Evolutionary conservation across 2,329 filamentous ascomycete species (phyloP).

Genomic region (Alternaria rosae): DNA sequence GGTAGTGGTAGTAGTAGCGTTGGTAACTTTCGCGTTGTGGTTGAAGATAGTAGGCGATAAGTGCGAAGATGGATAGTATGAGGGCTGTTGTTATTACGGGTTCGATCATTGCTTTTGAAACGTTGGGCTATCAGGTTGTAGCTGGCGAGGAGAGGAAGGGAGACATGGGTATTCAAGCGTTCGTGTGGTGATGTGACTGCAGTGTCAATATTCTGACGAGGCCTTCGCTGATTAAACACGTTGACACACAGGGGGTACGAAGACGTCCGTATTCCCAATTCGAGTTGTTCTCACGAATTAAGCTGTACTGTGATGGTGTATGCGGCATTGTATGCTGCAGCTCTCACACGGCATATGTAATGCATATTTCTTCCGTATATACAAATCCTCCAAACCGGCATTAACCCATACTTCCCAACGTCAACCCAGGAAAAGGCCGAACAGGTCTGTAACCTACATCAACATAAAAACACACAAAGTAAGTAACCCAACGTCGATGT

Average conservation of each 20-base stretch:
- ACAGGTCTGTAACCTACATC: background rate
- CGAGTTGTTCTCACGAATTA: rapidly evolving
- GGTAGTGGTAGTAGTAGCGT: background rate
- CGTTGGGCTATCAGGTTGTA: background rate
- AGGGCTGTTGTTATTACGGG: background rate
- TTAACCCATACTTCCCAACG: too few relatives aligned
- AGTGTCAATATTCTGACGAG: background rate
- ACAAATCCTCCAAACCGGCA: too few relatives aligned
- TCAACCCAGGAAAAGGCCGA: too few relatives aligned
- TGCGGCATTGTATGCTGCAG: background rate
- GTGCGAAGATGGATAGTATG: background rate
- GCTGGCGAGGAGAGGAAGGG: background rate
- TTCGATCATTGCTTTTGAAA: background rate
- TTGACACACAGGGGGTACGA: background rate
- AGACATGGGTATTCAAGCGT: background rate
- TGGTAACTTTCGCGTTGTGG: background rate
- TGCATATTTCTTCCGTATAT: too few relatives aligned
- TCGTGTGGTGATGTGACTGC: background rate
- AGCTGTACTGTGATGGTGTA: background rate
- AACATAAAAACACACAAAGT: background rate
- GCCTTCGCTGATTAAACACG: background rate
- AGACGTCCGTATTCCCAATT: background rate
- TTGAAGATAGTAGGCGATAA: background rate
- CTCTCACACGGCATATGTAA: too few relatives aligned
- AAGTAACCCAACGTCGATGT: background rate